Evolutionary conservation across 129 eudicot genomes (phyloP), one percentile per base, ranked within the genome.

Genomic region (Centrapalus pauciflorus): DNA sequence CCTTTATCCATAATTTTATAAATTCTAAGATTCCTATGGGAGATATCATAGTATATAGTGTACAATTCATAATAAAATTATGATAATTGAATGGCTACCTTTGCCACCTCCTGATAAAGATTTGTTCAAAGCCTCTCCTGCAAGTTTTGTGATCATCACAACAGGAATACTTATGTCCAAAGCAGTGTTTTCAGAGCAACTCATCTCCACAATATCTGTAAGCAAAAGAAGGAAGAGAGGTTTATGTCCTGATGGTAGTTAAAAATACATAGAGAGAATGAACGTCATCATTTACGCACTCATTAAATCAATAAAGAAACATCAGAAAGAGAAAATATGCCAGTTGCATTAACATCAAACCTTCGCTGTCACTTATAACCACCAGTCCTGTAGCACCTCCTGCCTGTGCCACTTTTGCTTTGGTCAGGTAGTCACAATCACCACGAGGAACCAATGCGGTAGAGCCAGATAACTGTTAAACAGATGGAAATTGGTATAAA

Each of bases 331-430:
- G 24, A 51, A 56, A 7, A 64, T 10, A 57, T 48, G 52, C 4
- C 51, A 57, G 29, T 35, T 52, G 21, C 49, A 54, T 40, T 66
- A 43, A 65, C 7, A 40, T n/a, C 63, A 75, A 70, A 89, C 99
- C 99, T 86, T 86, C 88, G 21, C 67, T 71, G 35, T 82, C 78
- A 80, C 84, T 93, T 65, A 86, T 75, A 60, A 93, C 79, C 73
- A 93, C 66, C 74, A 93, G 67, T 66, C 80, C 87, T 43, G 84
- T 72, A 55, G 99, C 99, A 38, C 93, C 96, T 58, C 77, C 96
- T 6, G 81, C 84, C 81, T 93, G 92, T 37, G 96, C 93, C 75
- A 80, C 46, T 76, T 81, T 60, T 34, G 99, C 99, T 76, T 86
- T 93, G 17, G 66, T 35, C 51, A 81, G 76, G 70, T 81, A 93